These are phyloP conservation scores for Endocalyx cinctus DNA, from an alignment of 2,329 filamentous ascomycete genomes.

Conservation along the genomic window DNA sequence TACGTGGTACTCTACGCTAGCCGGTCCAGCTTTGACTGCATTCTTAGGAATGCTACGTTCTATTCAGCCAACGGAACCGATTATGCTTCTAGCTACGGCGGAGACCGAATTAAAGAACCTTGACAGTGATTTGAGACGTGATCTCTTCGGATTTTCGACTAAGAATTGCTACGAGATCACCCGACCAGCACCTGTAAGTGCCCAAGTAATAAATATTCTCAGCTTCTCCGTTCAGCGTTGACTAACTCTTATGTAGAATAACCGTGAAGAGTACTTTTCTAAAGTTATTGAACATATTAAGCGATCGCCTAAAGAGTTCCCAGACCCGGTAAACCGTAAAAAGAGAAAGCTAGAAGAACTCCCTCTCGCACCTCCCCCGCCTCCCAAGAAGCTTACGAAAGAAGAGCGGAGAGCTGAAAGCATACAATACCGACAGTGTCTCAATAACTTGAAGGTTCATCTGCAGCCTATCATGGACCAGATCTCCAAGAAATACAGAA, in stretches of 20 bases:
- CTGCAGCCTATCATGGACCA: slow-evolving; percentile 97
- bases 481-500: slow-evolving; percentile 83
- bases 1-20: slow-evolving; percentile 68
- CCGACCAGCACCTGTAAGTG: slow-evolving; percentile 58
- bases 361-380: slow-evolving; percentile 67
- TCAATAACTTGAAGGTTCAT: slow-evolving; percentile 83
- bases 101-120: slow-evolving; percentile 63
- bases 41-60: slow-evolving; percentile 79
- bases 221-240: too few species aligned
- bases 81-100: slow-evolving; percentile 81
- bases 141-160: slow-evolving; percentile 81
- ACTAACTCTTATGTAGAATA: slow-evolving; percentile 38
- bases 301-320: slow-evolving; percentile 79
- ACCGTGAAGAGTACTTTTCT: slow-evolving; percentile 76
- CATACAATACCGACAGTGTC: slow-evolving; percentile 74
- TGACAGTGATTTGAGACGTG: slow-evolving; percentile 59
- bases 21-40: slow-evolving; percentile 67
- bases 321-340: slow-evolving; percentile 80
- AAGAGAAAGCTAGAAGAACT: slow-evolving; percentile 77
- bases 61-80: slow-evolving; percentile 83
- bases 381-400: slow-evolving; percentile 65
- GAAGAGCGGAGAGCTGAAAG: slow-evolving; percentile 76
- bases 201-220: too few species aligned
- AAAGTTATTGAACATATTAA: slow-evolving; percentile 70
- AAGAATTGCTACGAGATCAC: slow-evolving; percentile 70